Percentiles rank a stretch among this genome's conserved stretches.
Conservation (phyloP, 768 basidiomycete species). For the Phanerochaete carnosa region DNA sequence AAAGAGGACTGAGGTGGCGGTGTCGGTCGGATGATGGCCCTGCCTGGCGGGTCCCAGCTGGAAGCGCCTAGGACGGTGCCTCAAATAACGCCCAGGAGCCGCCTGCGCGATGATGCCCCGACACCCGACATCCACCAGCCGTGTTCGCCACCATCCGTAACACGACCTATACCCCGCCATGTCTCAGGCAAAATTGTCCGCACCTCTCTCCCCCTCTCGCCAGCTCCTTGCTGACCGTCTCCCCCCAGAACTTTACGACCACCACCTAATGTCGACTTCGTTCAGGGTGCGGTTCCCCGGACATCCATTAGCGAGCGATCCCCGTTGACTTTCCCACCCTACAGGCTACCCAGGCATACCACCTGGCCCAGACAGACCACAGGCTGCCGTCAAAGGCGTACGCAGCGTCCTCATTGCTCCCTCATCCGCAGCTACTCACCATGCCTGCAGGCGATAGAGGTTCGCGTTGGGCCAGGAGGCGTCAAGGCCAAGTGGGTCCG, state of each 20-base stretch:
- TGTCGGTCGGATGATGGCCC: background rate
- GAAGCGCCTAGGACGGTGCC: background rate
- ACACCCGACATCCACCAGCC: background rate
- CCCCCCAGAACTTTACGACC: constrained; percentile 68
- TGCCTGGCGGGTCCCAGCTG: background rate
- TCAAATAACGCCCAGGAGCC: constrained; percentile 3
- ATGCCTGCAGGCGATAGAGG: constrained; percentile 71
- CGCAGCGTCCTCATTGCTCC: constrained; percentile 28
- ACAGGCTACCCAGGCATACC: constrained; percentile 87
- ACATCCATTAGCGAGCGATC: background rate
- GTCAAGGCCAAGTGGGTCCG: constrained; percentile 92
- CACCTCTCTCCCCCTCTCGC: background rate
- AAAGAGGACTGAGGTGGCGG: background rate
- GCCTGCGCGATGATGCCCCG: background rate
- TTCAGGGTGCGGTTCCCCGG: constrained; percentile 51
- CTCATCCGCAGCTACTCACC: constrained; percentile 7
- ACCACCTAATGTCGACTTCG: constrained; percentile 87
- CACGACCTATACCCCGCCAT: constrained; percentile 3
- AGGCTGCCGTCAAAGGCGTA: constrained; percentile 85
- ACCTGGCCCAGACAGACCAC: constrained; percentile 71
- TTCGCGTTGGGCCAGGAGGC: constrained; percentile 69
- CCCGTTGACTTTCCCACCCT: constrained; percentile 6
- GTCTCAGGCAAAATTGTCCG: constrained; percentile 2
- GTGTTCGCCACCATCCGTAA: background rate
- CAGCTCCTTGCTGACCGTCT: background rate